Evolutionary conservation across 139 green algal species (phyloP).

Genomic region (Micractinium sp.): DNA sequence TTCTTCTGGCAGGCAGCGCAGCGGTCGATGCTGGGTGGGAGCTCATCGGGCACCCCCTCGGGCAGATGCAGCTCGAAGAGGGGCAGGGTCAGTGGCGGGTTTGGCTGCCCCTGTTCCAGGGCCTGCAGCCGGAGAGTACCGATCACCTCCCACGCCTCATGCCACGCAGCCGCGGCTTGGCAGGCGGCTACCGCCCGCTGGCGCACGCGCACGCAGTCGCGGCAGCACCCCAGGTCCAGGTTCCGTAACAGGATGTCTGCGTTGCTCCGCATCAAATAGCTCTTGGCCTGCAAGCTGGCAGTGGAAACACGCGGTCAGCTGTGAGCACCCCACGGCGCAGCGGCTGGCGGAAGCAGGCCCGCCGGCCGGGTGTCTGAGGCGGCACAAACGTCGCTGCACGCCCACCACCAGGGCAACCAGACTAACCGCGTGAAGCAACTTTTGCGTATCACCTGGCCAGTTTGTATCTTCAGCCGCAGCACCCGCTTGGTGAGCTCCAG

Average conservation of each 20-base stretch:
- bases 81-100: neutral
- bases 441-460: neutral
- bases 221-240: neutral
- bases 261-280: neutral
- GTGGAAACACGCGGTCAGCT: neutral
- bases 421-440: neutral
- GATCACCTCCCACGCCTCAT: neutral
- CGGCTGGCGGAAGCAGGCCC: neutral
- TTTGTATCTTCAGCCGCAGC: neutral
- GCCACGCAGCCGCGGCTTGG: neutral
- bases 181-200: constrained; percentile 1
- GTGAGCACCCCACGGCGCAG: neutral
- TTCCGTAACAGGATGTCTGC: neutral
- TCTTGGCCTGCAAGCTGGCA: neutral
- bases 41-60: neutral
- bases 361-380: too few relatives aligned
- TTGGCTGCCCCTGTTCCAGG: neutral
- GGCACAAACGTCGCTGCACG: too few relatives aligned
- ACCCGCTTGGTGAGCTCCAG: neutral
- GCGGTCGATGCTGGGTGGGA: neutral
- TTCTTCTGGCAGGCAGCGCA: neutral
- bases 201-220: constrained; percentile 7
- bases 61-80: neutral
- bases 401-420: neutral
- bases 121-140: neutral